Conservation (phyloP, 2,329 filamentous ascomycete species). For the Clarireedia sp. region DNA sequence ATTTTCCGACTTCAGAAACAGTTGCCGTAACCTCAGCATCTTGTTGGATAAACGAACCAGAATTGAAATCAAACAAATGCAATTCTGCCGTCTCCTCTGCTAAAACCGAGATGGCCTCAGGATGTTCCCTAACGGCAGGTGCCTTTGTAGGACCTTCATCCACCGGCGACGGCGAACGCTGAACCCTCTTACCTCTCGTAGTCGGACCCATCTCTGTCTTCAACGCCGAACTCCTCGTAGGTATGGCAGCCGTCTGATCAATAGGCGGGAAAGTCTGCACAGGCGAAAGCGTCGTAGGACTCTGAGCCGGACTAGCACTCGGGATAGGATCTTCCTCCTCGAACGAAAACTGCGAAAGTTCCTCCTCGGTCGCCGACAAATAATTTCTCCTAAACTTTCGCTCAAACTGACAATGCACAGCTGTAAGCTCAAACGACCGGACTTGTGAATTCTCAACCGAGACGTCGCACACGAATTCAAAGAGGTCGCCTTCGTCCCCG, state of each 20-base stretch:
- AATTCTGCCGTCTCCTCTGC: constrained; percentile 73
- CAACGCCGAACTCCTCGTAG: constrained; percentile 37
- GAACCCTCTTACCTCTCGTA: constrained; percentile 15
- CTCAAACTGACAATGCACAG: constrained; percentile 95
- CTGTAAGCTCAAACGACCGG: constrained; percentile 70
- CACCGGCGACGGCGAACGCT: constrained; percentile 18
- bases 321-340: constrained; percentile 55
- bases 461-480: constrained; percentile 90
- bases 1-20: constrained; percentile 79
- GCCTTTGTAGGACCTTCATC: constrained; percentile 46
- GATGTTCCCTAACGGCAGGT: constrained; percentile 51
- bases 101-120: constrained; percentile 64
- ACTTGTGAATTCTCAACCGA: constrained; percentile 64
- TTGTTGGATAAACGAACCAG: constrained; percentile 64
- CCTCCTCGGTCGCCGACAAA: constrained; percentile 70
- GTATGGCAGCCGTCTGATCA: constrained; percentile 15
- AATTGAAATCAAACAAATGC: constrained; percentile 86
- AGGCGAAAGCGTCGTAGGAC: constrained; percentile 37
- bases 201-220: constrained; percentile 32
- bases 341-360: constrained; percentile 79
- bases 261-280: constrained; percentile 20
- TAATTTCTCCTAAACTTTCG: constrained; percentile 79
- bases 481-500: constrained; percentile 89
- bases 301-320: constrained; percentile 50
- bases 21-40: constrained; percentile 59